A percentile compares a stretch with the other conserved stretches of the same genome.
These are phyloP conservation scores for Huntiella moniliformis DNA, from an alignment of 2,329 filamentous ascomycete genomes.

Conservation along the genomic window DNA sequence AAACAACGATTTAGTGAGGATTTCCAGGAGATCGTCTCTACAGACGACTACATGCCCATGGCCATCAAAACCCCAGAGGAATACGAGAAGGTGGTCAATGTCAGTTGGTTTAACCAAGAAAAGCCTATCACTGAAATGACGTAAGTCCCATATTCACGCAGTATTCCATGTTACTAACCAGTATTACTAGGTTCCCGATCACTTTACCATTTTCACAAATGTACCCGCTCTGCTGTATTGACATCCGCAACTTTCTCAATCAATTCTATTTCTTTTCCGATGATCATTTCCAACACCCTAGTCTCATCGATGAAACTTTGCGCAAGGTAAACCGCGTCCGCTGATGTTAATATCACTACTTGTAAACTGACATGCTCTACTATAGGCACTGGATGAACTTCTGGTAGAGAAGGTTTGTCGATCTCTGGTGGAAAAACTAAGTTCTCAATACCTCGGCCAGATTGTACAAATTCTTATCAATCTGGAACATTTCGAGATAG, in stretches of 20 bases:
- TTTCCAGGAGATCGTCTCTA: constrained; percentile 81
- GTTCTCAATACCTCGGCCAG: constrained; percentile 86
- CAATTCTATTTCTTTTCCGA: constrained; percentile 97
- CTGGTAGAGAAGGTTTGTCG: constrained; percentile 82
- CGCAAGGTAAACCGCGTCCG: constrained; percentile 37
- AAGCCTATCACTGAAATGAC: constrained; percentile 55
- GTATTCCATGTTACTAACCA: not conserved
- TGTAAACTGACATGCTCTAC: not conserved
- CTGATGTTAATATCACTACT: not conserved
- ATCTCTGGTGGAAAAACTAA: constrained; percentile 69
- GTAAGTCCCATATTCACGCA: constrained; percentile 25
- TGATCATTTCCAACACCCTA: constrained; percentile 83
- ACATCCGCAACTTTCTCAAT: constrained; percentile 92
- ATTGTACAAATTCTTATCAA: constrained; percentile 98
- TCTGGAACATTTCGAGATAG: constrained; percentile 86
- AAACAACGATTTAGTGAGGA: constrained; percentile 87
- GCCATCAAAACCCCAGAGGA: constrained; percentile 78
- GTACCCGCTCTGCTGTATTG: constrained; percentile 96
- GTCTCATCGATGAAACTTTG: constrained; percentile 77
- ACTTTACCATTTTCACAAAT: constrained; percentile 97
- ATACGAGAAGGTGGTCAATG: constrained; percentile 87
- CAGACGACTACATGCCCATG: constrained; percentile 99
- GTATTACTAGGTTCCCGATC: constrained; percentile 55
- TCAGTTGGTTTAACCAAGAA: constrained; percentile 88
- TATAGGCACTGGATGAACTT: constrained; percentile 77